Conservation (phyloP, 2,329 filamentous ascomycete species). For the Penicillium sclerotigenum region DNA sequence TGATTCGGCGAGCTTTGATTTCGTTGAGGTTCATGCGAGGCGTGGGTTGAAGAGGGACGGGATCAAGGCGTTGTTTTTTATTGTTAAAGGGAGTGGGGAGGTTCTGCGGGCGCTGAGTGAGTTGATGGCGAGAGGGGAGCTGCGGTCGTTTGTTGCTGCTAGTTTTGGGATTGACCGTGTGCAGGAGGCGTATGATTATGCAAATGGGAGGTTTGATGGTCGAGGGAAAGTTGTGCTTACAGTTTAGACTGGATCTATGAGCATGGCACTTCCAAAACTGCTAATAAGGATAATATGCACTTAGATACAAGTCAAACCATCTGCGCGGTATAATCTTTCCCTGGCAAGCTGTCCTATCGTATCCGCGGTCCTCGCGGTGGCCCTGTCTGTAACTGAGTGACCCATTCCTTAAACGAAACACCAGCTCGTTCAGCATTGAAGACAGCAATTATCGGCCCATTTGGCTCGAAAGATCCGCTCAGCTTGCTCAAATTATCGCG, state of each 20-base stretch:
- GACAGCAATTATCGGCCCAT: neutral
- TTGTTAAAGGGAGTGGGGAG: slow-evolving; percentile 14
- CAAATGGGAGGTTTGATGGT: slow-evolving; percentile 12
- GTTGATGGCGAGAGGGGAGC: slow-evolving; percentile 10
- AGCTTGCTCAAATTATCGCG: neutral
- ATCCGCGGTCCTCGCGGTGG: neutral
- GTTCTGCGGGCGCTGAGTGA: slow-evolving; percentile 14
- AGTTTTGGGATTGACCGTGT: slow-evolving; percentile 16
- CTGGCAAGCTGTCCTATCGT: neutral
- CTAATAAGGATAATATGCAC: neutral
- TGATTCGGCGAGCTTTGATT: slow-evolving; percentile 30
- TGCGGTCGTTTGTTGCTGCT: slow-evolving; percentile 21
- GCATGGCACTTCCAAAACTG: neutral
- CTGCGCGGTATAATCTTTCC: neutral
- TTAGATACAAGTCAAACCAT: neutral
- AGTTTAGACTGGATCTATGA: no score
- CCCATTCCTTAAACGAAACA: neutral
- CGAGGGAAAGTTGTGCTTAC: slow-evolving; percentile 27
- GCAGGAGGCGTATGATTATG: slow-evolving; percentile 22
- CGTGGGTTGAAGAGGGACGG: slow-evolving; percentile 15
- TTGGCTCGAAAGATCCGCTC: neutral
- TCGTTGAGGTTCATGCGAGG: slow-evolving; percentile 25
- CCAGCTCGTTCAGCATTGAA: neutral
- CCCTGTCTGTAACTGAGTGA: neutral
- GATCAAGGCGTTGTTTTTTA: slow-evolving; percentile 25